phyloP scores from a whole-genome alignment of 768 basidiomycete genomes.

The Podaxis sp. region DNA sequence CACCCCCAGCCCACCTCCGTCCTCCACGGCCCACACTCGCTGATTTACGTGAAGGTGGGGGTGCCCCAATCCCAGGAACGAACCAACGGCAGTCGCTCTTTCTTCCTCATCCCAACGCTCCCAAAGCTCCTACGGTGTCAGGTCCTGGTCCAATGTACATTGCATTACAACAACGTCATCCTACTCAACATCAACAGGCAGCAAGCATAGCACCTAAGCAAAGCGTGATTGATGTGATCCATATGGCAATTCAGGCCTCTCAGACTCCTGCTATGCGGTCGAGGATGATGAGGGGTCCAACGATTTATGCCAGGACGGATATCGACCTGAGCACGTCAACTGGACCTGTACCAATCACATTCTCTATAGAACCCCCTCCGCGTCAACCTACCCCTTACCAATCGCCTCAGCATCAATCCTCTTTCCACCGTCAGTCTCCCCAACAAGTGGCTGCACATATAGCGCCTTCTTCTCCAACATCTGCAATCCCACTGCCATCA shows the following conservation, averaged over 20 bases:
- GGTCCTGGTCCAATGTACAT: conserved; percentile 63
- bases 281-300: conserved; percentile 35
- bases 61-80: conserved; percentile 27
- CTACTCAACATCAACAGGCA: conserved; percentile 12
- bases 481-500: not conserved
- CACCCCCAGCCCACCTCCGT: conserved; percentile 2
- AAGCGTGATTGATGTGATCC: conserved; percentile 6
- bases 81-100: conserved; percentile 40
- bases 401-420: conserved; percentile 15
- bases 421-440: conserved; percentile 14
- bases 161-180: conserved; percentile 21
- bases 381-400: not conserved
- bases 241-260: conserved; percentile 8
- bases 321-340: conserved; percentile 47
- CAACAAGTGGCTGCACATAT: not conserved
- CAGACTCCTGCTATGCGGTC: not conserved
- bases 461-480: not conserved
- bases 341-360: conserved; percentile 63
- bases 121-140: conserved; percentile 35
- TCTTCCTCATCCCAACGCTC: conserved; percentile 47
- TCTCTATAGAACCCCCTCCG: conserved; percentile 48
- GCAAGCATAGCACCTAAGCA: not conserved
- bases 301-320: conserved; percentile 61
- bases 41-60: conserved; percentile 30
- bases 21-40: conserved; percentile 27